Conservation (phyloP, 2,329 filamentous ascomycete species). For the Chaetomiaceae sp. region DNA sequence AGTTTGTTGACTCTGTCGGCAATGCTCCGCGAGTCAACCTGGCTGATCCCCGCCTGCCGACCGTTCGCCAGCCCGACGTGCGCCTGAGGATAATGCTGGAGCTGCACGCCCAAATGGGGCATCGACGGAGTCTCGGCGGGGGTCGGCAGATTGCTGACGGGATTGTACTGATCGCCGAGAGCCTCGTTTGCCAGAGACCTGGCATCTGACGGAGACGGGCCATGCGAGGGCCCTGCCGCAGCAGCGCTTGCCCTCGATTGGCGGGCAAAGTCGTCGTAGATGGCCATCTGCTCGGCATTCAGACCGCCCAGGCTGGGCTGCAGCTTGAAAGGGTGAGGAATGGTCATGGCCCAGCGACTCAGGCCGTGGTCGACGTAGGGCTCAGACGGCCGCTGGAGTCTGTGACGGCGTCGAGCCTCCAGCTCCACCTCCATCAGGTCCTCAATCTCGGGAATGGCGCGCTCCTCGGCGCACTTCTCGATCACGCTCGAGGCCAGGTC, state of each 20-base stretch:
- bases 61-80: conserved; percentile 47
- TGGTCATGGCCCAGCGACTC: conserved; percentile 88
- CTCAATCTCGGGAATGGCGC: conserved; percentile 90
- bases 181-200: conserved; percentile 61
- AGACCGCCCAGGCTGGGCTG: conserved; percentile 64
- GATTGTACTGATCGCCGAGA: conserved; percentile 56
- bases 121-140: conserved; percentile 56
- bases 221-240: conserved; percentile 51
- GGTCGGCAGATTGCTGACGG: conserved; percentile 54
- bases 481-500: conserved; percentile 91
- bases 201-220: conserved; percentile 54
- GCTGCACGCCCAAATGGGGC: conserved; percentile 47
- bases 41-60: conserved; percentile 41
- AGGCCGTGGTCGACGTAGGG: conserved; percentile 77
- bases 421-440: conserved; percentile 82
- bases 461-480: conserved; percentile 90
- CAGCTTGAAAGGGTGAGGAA: conserved; percentile 89
- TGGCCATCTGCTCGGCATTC: conserved; percentile 87
- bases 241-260: conserved; percentile 64
- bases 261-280: conserved; percentile 93
- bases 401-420: conserved; percentile 71
- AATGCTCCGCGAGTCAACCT: conserved; percentile 48
- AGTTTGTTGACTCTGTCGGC: conserved; percentile 55
- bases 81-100: conserved; percentile 52
- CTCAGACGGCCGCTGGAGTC: conserved; percentile 70